Evolutionary conservation across 1,284 basidiomycete genomes (phyloP).

Genomic region (Pseudozyma sp.): DNA sequence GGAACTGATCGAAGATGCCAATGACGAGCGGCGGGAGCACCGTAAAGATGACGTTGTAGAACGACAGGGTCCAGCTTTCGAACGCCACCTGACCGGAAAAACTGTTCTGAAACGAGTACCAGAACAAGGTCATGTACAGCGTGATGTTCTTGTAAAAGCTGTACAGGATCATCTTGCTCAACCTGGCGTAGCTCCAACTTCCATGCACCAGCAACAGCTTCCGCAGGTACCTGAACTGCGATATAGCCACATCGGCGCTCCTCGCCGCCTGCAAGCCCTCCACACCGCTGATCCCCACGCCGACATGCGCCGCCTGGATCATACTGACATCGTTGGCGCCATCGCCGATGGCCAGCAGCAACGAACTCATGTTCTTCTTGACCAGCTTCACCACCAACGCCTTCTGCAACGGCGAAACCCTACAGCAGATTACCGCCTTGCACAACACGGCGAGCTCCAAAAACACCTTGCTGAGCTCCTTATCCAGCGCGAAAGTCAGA

Average conservation of each 20-base stretch:
- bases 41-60: slow-evolving; percentile 70
- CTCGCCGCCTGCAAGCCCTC: slow-evolving; percentile 98
- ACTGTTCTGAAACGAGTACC: slow-evolving; percentile 87
- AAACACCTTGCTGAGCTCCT: slow-evolving; percentile 87
- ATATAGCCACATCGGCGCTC: slow-evolving; percentile 95
- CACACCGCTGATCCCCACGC: slow-evolving; percentile 96
- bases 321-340: slow-evolving; percentile 75
- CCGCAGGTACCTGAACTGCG: slow-evolving; percentile 96
- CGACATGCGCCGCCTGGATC: slow-evolving; percentile 80
- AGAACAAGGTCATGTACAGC: slow-evolving; percentile 96
- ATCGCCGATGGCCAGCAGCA: slow-evolving; percentile 88
- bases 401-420: slow-evolving; percentile 97
- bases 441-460: slow-evolving; percentile 97
- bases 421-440: slow-evolving; percentile 97
- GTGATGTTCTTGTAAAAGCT: slow-evolving; percentile 81
- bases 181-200: slow-evolving; percentile 94
- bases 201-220: slow-evolving; percentile 97
- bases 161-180: slow-evolving; percentile 90
- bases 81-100: slow-evolving; percentile 98
- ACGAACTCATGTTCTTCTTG: slow-evolving; percentile 92
- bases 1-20: slow-evolving; percentile 97
- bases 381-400: slow-evolving; percentile 98
- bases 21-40: slow-evolving; percentile 96
- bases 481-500: slow-evolving; percentile 89
- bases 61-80: slow-evolving; percentile 95